Conservation (phyloP, 495 filamentous ascomycete species). For the Melanomma pulvis-pyrius region DNA sequence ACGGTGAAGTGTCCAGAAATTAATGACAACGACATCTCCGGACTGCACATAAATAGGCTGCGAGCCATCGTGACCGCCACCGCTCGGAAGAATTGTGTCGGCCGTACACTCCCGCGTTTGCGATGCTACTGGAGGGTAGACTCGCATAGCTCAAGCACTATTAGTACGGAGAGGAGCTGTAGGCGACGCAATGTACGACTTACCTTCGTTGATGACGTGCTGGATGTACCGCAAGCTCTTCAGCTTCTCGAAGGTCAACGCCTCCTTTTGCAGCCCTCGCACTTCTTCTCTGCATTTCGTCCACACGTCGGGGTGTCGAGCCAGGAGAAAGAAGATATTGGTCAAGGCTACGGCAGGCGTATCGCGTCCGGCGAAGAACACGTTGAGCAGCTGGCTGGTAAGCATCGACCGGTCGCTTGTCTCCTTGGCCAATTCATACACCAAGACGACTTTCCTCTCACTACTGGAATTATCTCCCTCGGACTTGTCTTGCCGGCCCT, state of each 20-base stretch:
- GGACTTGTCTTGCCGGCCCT: no score
- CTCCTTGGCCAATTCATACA: neutral
- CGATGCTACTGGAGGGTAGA: no score
- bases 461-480: neutral
- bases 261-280: neutral
- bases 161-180: no score
- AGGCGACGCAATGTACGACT: no score
- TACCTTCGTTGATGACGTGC: neutral
- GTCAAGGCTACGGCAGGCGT: neutral
- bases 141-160: no score
- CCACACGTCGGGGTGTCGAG: slow-evolving; percentile 1
- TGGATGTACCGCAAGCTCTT: neutral
- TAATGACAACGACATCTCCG: slow-evolving; percentile 47
- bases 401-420: neutral
- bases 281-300: slow-evolving; percentile 6
- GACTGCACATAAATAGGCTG: slow-evolving; percentile 52
- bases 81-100: slow-evolving; percentile 48
- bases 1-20: slow-evolving; percentile 46
- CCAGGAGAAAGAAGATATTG: neutral
- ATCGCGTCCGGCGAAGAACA: neutral
- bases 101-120: no score
- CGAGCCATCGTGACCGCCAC: slow-evolving; percentile 55
- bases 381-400: neutral
- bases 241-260: slow-evolving; percentile 1
- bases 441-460: neutral